phyloP scores from a whole-genome alignment of 176 grass and related monocot species.

The Elaeis guineensis region DNA sequence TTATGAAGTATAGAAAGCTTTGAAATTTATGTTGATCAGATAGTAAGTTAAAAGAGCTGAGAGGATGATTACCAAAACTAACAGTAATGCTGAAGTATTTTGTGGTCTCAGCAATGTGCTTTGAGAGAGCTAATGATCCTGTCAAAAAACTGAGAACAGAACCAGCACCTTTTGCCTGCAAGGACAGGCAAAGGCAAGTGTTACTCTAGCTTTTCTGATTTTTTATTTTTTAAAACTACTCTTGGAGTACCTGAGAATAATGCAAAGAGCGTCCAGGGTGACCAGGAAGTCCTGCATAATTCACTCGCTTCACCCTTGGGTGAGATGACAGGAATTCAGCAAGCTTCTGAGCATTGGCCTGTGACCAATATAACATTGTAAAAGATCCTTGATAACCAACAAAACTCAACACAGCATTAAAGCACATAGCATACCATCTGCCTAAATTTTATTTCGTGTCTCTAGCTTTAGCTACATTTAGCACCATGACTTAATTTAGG shows the following conservation, averaged over 20 bases:
- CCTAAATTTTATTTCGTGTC: too few relatives aligned
- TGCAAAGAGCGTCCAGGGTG: slow-evolving; percentile 72
- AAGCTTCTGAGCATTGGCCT: slow-evolving; percentile 97
- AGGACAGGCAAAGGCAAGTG: not conserved
- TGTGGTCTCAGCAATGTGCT: slow-evolving; percentile 73
- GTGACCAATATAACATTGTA: slow-evolving; percentile 11
- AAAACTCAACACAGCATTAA: too few relatives aligned
- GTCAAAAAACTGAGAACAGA: slow-evolving; percentile 92
- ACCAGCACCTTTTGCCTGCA: slow-evolving; percentile 80
- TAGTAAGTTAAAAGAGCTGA: not conserved
- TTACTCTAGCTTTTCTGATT: not conserved
- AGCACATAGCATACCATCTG: too few relatives aligned
- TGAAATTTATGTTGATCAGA: too few relatives aligned
- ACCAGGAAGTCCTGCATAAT: slow-evolving; percentile 77
- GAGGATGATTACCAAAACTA: slow-evolving; percentile 69
- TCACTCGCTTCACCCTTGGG: slow-evolving; percentile 74
- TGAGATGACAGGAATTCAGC: slow-evolving; percentile 92
- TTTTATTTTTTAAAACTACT: not conserved
- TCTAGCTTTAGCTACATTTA: too few relatives aligned
- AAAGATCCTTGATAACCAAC: too few relatives aligned
- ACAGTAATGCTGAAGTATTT: slow-evolving; percentile 85
- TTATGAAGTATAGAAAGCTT: too few relatives aligned
- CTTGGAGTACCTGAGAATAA: slow-evolving; percentile 61
- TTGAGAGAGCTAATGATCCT: slow-evolving; percentile 65
- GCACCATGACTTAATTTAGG: too few relatives aligned